Conservation (phyloP, 306 rosid species). For the Luffa aegyptiaca region DNA sequence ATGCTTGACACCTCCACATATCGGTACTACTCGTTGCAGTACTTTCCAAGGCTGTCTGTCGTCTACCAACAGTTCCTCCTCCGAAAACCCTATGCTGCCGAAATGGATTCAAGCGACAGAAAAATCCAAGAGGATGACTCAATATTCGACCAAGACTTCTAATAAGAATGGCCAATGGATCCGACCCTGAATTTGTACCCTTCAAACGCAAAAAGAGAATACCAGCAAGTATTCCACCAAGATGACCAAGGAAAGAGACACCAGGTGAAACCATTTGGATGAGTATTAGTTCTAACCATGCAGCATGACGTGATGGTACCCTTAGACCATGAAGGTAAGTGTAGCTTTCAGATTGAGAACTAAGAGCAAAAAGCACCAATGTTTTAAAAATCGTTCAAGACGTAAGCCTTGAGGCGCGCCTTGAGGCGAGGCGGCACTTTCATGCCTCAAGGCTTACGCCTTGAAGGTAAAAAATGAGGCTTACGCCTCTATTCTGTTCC, state of each 20-base stretch:
- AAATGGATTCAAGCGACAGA: constrained; percentile 16
- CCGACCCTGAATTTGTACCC: constrained; percentile 34
- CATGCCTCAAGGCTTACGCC: no score
- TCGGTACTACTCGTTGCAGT: constrained; percentile 15
- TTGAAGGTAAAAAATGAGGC: no score
- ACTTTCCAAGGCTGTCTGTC: constrained; percentile 14
- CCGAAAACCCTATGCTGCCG: constrained; percentile 38
- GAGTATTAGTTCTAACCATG: constrained; percentile 71
- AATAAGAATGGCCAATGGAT: constrained; percentile 29
- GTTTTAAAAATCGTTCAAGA: no score
- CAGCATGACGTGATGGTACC: constrained; percentile 65
- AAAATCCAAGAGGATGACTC: constrained; percentile 40
- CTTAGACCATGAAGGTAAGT: constrained; percentile 43
- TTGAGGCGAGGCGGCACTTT: no score
- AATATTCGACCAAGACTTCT: constrained; percentile 31
- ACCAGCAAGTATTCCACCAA: constrained; percentile 85
- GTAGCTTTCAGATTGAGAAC: constrained; percentile 32
- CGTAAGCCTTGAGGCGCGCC: no score
- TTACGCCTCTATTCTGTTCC: no score
- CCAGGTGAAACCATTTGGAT: constrained; percentile 71
- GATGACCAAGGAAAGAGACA: constrained; percentile 76
- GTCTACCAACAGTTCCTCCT: constrained; percentile 43
- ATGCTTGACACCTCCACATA: constrained; percentile 64
- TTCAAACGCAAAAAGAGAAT: constrained; percentile 46
- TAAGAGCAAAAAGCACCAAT: constrained; percentile 75